Evolutionary conservation across 345 rosid genomes (phyloP).

Genomic region (Dovyalis caffra): DNA sequence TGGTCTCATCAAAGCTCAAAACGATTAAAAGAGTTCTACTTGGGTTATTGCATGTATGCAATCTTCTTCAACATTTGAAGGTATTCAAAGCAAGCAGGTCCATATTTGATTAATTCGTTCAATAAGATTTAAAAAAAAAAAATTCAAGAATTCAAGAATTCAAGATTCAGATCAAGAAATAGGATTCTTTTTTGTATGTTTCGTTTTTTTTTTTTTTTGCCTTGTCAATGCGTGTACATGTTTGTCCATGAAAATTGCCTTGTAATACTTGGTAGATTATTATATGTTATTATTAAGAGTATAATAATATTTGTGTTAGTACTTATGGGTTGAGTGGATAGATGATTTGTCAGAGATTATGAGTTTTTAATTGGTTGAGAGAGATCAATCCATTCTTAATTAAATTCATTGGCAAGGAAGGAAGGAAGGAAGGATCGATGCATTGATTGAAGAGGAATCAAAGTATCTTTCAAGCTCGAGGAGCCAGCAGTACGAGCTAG

Average conservation of each 20-base stretch:
- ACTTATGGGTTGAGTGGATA: no score
- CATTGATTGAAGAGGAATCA: neutral
- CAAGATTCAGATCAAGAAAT: slow-evolving; percentile 4
- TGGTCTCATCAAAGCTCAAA: no score
- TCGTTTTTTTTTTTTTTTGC: no score
- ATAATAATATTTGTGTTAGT: no score
- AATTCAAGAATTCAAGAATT: neutral
- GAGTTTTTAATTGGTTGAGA: no score
- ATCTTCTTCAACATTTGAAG: neutral
- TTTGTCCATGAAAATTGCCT: neutral
- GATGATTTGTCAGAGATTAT: no score
- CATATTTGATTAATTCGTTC: neutral
- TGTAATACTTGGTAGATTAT: neutral
- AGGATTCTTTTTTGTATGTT: neutral
- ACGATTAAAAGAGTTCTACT: no score
- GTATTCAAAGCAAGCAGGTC: neutral
- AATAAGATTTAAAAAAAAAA: neutral
- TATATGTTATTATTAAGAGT: no score
- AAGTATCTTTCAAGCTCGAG: neutral
- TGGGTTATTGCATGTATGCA: no score
- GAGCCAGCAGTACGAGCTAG: neutral
- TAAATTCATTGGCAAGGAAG: neutral
- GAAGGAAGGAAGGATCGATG: no score
- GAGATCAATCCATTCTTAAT: no score
- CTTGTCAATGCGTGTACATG: neutral